A percentile compares a stretch with the other conserved stretches of the same genome.
Conservation (phyloP, 2,329 filamentous ascomycete genomes). For the Cladosporium halotolerans region DNA sequence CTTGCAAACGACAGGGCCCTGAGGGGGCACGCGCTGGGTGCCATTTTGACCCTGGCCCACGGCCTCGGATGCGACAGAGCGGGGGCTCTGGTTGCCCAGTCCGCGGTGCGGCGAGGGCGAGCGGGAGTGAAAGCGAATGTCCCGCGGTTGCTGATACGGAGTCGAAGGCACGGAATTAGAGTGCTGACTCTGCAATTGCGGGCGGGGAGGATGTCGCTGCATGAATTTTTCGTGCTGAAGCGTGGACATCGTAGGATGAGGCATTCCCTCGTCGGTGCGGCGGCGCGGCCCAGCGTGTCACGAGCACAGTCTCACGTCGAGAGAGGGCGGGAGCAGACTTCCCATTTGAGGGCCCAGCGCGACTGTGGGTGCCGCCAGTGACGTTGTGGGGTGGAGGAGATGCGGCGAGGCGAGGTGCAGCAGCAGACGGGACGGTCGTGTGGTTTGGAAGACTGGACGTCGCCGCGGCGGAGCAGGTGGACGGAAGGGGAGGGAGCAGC, state of each 20-base stretch:
- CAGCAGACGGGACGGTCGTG: too few species aligned
- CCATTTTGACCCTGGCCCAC: conserved; percentile 61
- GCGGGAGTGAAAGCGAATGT: conserved; percentile 72
- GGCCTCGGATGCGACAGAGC: conserved; percentile 84
- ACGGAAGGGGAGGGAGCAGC: neutral
- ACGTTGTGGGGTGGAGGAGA: conserved; percentile 8
- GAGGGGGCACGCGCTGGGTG: conserved; percentile 42
- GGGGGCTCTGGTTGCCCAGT: conserved; percentile 73
- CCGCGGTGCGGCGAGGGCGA: conserved; percentile 72
- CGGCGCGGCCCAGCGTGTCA: conserved; percentile 20
- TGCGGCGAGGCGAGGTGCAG: neutral
- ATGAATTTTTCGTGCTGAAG: conserved; percentile 18
- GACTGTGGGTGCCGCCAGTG: conserved; percentile 12
- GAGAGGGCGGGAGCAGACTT: conserved; percentile 17
- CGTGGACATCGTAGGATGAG: conserved; percentile 9
- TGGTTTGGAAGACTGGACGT: too few species aligned
- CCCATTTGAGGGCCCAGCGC: conserved; percentile 20
- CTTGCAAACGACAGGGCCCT: conserved; percentile 57
- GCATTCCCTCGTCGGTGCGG: conserved; percentile 3
- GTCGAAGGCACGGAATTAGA: conserved; percentile 92
- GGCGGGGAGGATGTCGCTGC: conserved; percentile 19
- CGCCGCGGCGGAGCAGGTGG: neutral
- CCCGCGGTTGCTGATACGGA: conserved; percentile 78
- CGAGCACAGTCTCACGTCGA: conserved; percentile 24
- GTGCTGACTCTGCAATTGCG: conserved; percentile 46